Percentiles rank a stretch among this genome's conserved stretches.
Conservation (phyloP, 805 yeast species). For the Candida piceae region DNA sequence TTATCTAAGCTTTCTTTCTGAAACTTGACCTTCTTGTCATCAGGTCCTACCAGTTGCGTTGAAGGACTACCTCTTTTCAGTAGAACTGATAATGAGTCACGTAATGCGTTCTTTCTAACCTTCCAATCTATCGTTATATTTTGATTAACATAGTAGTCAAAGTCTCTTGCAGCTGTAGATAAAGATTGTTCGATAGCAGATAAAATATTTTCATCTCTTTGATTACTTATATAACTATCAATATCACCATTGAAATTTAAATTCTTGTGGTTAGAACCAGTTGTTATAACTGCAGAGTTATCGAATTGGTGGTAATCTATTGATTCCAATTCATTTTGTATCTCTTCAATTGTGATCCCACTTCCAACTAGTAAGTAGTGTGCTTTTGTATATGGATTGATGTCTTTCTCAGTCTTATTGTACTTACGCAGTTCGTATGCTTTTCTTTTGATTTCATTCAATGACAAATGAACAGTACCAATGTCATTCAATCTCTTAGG, state of each 20-base stretch:
- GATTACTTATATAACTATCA: slow-evolving; percentile 58
- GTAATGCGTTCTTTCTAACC: slow-evolving; percentile 65
- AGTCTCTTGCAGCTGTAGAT: slow-evolving; percentile 70
- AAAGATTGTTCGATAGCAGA: slow-evolving; percentile 80
- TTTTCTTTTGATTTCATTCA: slow-evolving; percentile 69
- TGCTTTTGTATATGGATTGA: slow-evolving; percentile 54
- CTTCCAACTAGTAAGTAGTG: slow-evolving; percentile 88
- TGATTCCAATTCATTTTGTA: slow-evolving; percentile 54
- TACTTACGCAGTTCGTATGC: slow-evolving; percentile 51
- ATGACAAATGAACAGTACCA: slow-evolving; percentile 76
- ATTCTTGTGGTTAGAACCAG: too few species aligned
- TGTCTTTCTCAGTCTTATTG: slow-evolving; percentile 31
- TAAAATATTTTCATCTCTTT: slow-evolving; percentile 78
- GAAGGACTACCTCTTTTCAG: slow-evolving; percentile 27
- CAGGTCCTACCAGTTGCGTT: slow-evolving; percentile 10
- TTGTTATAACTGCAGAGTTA: slow-evolving; percentile 3
- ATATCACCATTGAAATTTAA: too few species aligned
- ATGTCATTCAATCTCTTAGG: slow-evolving; percentile 62
- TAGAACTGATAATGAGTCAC: slow-evolving; percentile 63
- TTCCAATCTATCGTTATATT: slow-evolving; percentile 83
- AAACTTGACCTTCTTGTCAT: slow-evolving; percentile 12
- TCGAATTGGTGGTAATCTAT: slow-evolving; percentile 27
- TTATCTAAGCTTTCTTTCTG: slow-evolving; percentile 17
- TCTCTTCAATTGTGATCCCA: slow-evolving; percentile 82
- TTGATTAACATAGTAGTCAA: slow-evolving; percentile 69